Conservation (phyloP, 306 rosid genomes). For the Prunus persica region Prunus_persica_NCBIv2 NC_034013.1:13459501-13460000, state of each 20-base stretch:
- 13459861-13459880: neutral
- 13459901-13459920: neutral
- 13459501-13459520: neutral
- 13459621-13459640: too few species aligned
- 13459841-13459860: neutral
- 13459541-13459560: neutral
- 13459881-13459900: neutral
- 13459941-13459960: neutral
- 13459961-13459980: neutral
- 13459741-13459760: neutral
- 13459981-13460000: neutral
- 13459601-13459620: too few species aligned
- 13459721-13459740: neutral
- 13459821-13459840: conserved; percentile 17
- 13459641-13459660: too few species aligned
- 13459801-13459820: conserved; percentile 10
- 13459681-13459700: neutral
- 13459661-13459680: too few species aligned
- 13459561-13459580: neutral
- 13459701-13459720: neutral
- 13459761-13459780: neutral
- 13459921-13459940: neutral
- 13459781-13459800: conserved; percentile 5
- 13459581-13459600: too few species aligned
- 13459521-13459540: neutral